Evolutionary conservation across 1,284 basidiomycete species (phyloP).

Genomic region (Anthracocystis panici-leucophaei): DNA sequence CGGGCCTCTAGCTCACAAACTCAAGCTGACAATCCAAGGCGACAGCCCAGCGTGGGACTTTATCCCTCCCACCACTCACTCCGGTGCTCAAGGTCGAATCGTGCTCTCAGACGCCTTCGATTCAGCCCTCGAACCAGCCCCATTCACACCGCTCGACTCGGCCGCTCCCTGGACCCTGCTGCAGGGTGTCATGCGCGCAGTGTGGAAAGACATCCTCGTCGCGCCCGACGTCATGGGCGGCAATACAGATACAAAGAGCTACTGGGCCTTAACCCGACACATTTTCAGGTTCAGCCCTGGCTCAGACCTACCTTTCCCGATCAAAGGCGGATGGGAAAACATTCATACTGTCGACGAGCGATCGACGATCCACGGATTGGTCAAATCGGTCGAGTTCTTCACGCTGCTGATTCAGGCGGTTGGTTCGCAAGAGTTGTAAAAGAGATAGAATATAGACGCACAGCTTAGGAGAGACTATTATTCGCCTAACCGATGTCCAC

Average conservation of each 20-base stretch:
- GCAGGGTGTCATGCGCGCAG: slow-evolving; percentile 73
- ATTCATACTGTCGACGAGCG: slow-evolving; percentile 78
- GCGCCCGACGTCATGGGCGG: slow-evolving; percentile 75
- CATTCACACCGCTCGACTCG: slow-evolving; percentile 72
- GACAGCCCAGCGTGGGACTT: slow-evolving; percentile 24
- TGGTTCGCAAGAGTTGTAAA: slow-evolving; percentile 18
- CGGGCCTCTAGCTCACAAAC: slow-evolving; percentile 71
- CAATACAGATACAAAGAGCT: slow-evolving; percentile 73
- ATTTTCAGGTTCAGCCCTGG: slow-evolving; percentile 74
- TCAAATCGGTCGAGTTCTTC: slow-evolving; percentile 72
- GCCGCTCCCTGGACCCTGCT: slow-evolving; percentile 72
- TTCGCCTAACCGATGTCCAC: slow-evolving; percentile 28
- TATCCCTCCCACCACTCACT: neutral
- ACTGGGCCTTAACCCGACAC: slow-evolving; percentile 73
- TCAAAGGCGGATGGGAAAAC: slow-evolving; percentile 64
- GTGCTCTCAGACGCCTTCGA: slow-evolving; percentile 70
- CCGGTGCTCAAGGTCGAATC: slow-evolving; percentile 12
- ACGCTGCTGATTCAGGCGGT: slow-evolving; percentile 72
- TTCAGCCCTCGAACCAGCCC: slow-evolving; percentile 74
- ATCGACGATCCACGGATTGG: slow-evolving; percentile 69
- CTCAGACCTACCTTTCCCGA: slow-evolving; percentile 40
- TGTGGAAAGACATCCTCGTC: slow-evolving; percentile 70
- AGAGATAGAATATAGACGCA: neutral
- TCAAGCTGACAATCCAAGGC: slow-evolving; percentile 74
- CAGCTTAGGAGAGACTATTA: slow-evolving; percentile 2